Evolutionary conservation across 1,284 basidiomycete genomes (phyloP).

Genomic region (Fomitopsis pinicola): DNA sequence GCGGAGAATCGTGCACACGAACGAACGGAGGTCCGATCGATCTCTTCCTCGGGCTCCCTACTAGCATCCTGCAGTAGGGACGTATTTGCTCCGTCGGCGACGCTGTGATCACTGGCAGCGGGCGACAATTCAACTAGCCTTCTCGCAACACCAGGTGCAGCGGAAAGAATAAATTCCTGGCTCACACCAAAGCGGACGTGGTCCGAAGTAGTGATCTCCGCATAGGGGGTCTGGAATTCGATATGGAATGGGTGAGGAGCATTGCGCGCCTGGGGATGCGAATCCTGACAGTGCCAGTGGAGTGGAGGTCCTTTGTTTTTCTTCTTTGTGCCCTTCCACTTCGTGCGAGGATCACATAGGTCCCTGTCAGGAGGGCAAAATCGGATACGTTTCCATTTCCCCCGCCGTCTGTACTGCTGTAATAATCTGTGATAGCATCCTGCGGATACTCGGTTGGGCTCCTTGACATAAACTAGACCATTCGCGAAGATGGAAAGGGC

Average conservation of each 20-base stretch:
- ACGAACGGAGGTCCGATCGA: no score
- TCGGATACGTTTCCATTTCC: not conserved
- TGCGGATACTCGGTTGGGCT: slow-evolving; percentile 9
- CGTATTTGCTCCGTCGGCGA: no score
- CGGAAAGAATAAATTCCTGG: not conserved
- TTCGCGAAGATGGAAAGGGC: not conserved
- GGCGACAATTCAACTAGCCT: not conserved
- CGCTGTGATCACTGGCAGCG: not conserved
- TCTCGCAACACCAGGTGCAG: not conserved
- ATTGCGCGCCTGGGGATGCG: not conserved
- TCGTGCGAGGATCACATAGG: no score
- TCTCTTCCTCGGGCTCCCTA: no score
- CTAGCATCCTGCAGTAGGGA: no score
- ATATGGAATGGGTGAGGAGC: not conserved
- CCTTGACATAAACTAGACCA: slow-evolving; percentile 1
- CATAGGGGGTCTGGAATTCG: not conserved
- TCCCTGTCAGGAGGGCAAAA: not conserved
- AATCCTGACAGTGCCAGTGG: not conserved
- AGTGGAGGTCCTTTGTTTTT: not conserved
- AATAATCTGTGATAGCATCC: slow-evolving; percentile 8
- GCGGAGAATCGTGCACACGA: no score
- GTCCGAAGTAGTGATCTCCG: not conserved
- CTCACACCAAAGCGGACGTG: not conserved
- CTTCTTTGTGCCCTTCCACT: no score
- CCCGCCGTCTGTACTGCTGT: not conserved